Conservation (phyloP, 2,329 filamentous ascomycete species). For the Calonectria hongkongensis region DNA sequence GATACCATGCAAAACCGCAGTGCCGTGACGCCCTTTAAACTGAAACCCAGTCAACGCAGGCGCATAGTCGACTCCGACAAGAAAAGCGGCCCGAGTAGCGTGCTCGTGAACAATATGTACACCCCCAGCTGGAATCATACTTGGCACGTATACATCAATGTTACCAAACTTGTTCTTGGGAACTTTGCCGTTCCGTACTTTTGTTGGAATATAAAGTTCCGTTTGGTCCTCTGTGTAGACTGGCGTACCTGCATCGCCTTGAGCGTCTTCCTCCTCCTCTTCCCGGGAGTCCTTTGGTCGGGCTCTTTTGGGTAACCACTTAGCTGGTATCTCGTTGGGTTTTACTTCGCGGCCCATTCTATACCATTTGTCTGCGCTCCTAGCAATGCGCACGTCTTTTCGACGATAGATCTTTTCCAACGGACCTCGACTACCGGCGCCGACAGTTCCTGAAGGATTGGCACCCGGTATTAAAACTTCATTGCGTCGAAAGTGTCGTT, state of each 20-base stretch:
- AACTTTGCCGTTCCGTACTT: conserved; percentile 83
- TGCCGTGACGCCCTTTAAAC: conserved; percentile 90
- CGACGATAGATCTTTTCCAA: conserved; percentile 90
- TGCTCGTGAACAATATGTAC: conserved; percentile 79
- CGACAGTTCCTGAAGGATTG: conserved; percentile 85
- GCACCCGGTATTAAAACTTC: conserved; percentile 86
- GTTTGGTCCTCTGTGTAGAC: conserved; percentile 80
- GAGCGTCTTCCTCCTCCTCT: conserved; percentile 54
- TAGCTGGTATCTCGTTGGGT: conserved; percentile 86
- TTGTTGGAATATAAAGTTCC: conserved; percentile 83
- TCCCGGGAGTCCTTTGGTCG: conserved; percentile 54
- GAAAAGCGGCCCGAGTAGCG: conserved; percentile 81
- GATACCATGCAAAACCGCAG: conserved; percentile 85
- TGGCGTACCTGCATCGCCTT: conserved; percentile 68
- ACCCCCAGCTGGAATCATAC: conserved; percentile 91
- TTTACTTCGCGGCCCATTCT: conserved; percentile 88
- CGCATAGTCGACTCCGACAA: conserved; percentile 89
- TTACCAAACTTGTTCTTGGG: conserved; percentile 97
- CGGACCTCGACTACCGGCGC: conserved; percentile 76
- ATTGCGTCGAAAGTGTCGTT: conserved; percentile 87
- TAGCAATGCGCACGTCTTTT: conserved; percentile 84
- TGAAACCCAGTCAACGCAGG: conserved; percentile 93
- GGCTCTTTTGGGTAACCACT: conserved; percentile 77
- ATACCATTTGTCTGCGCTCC: conserved; percentile 93
- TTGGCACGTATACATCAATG: conserved; percentile 92